Evolutionary conservation across 2,329 filamentous ascomycete genomes (phyloP), one percentile per base, ranked within the genome.

Genomic region (Zymoseptoria pseudotritici): DNA sequence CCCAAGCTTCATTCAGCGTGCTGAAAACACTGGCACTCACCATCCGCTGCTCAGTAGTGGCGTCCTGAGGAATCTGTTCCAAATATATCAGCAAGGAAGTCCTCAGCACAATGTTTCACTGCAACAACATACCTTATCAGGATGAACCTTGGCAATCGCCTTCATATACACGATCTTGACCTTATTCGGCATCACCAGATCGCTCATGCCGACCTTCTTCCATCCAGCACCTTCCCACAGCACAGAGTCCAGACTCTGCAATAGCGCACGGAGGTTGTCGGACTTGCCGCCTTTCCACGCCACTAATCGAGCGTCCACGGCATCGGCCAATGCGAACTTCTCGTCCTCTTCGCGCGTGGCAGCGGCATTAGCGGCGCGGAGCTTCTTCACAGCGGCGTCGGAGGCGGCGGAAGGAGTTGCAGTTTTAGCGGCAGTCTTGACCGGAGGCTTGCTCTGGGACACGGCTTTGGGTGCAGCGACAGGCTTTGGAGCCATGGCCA

Each of bases 131-230:
- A 97, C 94, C 88, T 99, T 99, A 75, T 99, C 94, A 62, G 94
- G 94, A 81, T 99, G 94, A 67, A 94, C 94, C 81, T 97, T 97
- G 10, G 88, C 90, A 82, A 99, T 97, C 5, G 93, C 94, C 83
- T 96, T 97, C 94, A 99, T 97, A 73, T 99, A 99, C 61, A 89
- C 82, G 65, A 99, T 88, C 83, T 99, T 99, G 74, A 97, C 94
- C 80, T 93, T 96, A 67, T 90, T 91, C 36, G 91, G 86, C 82
- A 96, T 83, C 56, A 99, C 88, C 67, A 99, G 76, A 77, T 99
- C 94, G 65, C 92, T 88, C 85, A 99, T 85, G 31, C 91, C 91
- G 59, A 97, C 87, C 79, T 95, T 96, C 79, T 96, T 97, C 94
- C 94, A 99, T 3, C 91, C 91, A 63, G 91, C 90, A 50, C 87